Evolutionary conservation across 352 stramenopile species (phyloP).

Genomic region (Phytopythium cucurbitacearum): DNA sequence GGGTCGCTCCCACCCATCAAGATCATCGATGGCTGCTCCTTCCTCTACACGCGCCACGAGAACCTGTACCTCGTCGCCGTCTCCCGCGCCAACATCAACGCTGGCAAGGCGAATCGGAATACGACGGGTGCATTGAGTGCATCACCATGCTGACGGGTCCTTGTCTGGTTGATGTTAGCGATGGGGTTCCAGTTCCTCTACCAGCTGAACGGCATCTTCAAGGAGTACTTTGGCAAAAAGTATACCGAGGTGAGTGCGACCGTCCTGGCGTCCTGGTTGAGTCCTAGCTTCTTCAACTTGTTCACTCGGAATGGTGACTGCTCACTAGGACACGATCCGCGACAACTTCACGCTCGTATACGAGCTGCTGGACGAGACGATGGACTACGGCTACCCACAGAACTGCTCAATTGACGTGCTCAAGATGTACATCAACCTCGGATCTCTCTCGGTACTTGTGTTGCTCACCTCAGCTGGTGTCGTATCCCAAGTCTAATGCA

Average conservation of each 20-base stretch:
- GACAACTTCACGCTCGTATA: conserved; percentile 99
- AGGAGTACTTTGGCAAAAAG: conserved; percentile 97
- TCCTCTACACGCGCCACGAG: conserved; percentile 96
- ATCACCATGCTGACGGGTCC: background rate
- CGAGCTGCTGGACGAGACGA: conserved; percentile 98
- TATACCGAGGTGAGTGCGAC: conserved; percentile 98
- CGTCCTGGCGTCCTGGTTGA: too few species aligned
- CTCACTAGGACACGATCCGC: conserved; percentile 93
- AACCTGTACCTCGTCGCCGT: conserved; percentile 98
- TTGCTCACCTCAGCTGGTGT: background rate
- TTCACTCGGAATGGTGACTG: too few species aligned
- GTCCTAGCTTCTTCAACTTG: too few species aligned
- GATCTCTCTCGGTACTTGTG: conserved; percentile 53
- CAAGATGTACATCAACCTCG: conserved; percentile 98
- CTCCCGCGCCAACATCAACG: conserved; percentile 97
- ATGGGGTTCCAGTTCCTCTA: conserved; percentile 97
- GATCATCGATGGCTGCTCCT: conserved; percentile 96
- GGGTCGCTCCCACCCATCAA: conserved; percentile 93
- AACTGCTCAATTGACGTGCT: conserved; percentile 97
- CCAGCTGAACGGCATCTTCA: conserved; percentile 95
- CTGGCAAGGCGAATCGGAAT: conserved; percentile 37
- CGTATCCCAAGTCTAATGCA: background rate
- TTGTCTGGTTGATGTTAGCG: conserved; percentile 17
- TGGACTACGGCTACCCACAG: conserved; percentile 99
- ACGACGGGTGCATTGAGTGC: too few species aligned